Conservation (phyloP, 1,284 basidiomycete species). For the Ceratobasidium sp. region DNA sequence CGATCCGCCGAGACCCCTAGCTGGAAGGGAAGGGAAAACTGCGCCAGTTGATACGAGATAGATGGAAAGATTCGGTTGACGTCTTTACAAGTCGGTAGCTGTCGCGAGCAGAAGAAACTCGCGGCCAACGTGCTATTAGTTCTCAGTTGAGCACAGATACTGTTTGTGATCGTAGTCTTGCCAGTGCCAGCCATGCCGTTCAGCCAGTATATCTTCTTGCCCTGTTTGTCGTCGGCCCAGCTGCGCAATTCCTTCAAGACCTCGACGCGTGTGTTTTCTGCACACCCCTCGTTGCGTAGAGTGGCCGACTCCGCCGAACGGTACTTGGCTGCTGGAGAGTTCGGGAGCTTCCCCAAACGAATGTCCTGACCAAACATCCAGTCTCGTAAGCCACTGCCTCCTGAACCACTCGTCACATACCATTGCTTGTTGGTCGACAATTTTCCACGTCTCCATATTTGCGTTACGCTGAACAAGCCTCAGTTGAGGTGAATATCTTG, state of each 20-base stretch:
- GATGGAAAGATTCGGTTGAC: not conserved
- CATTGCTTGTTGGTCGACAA: not conserved
- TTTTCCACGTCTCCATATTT: not conserved
- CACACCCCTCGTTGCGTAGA: not conserved
- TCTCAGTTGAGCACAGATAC: not conserved
- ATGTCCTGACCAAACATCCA: not conserved
- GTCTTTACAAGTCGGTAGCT: not conserved
- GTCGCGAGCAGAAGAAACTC: conserved; percentile 23
- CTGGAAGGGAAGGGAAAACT: not conserved
- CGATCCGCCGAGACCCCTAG: too few species aligned
- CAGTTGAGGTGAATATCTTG: not conserved
- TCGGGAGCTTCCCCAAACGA: not conserved
- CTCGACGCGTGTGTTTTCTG: not conserved
- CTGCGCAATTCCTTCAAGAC: not conserved
- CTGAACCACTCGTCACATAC: not conserved
- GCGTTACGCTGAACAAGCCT: conserved; percentile 8
- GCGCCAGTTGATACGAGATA: conserved; percentile 14
- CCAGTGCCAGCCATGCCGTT: conserved; percentile 22
- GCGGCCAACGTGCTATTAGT: not conserved
- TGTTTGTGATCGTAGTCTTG: conserved; percentile 4
- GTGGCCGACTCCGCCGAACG: not conserved
- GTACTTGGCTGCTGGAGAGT: not conserved
- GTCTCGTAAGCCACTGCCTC: not conserved
- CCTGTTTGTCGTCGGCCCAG: not conserved
- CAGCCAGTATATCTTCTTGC: conserved; percentile 11